Evolutionary conservation across 1,139 yeast genomes (phyloP).

Genomic region (Yamadazyma atlantica): DNA sequence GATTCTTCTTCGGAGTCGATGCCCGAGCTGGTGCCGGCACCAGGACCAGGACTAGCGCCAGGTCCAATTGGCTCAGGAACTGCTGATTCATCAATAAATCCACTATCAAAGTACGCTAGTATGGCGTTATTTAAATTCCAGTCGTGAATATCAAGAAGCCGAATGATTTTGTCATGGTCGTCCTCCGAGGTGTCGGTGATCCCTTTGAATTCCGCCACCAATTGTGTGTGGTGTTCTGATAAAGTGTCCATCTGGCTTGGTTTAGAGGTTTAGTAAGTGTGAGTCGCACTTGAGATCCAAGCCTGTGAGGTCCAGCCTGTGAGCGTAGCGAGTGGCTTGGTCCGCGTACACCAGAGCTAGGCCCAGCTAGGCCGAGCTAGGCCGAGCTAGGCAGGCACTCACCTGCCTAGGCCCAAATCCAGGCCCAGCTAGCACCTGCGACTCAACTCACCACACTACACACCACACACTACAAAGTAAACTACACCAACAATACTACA

Average conservation of each 20-base stretch:
- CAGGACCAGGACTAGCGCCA: neutral
- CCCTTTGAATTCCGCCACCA: slow-evolving; percentile 40
- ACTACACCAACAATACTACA: no score
- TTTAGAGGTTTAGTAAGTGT: neutral
- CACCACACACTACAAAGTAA: no score
- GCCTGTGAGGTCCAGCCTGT: no score
- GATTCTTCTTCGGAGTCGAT: neutral
- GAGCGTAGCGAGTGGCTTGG: no score
- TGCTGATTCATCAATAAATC: slow-evolving; percentile 34
- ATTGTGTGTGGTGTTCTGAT: slow-evolving; percentile 3
- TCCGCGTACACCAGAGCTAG: no score
- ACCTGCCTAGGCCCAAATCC: no score
- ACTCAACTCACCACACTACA: no score
- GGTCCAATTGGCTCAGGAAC: no score
- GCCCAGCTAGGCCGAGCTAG: no score
- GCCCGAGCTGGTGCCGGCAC: neutral
- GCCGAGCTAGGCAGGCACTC: no score
- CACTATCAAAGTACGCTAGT: slow-evolving; percentile 51
- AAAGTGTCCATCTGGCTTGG: neutral
- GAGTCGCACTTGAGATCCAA: no score
- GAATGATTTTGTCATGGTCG: slow-evolving; percentile 27
- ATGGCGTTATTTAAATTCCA: slow-evolving; percentile 53
- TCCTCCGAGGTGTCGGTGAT: slow-evolving; percentile 43
- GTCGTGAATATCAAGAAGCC: slow-evolving; percentile 41
- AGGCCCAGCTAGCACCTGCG: no score